These are phyloP conservation scores for Bromus sterilis DNA, from an alignment of 176 grass and related monocot genomes.

Conservation along the genomic window DNA sequence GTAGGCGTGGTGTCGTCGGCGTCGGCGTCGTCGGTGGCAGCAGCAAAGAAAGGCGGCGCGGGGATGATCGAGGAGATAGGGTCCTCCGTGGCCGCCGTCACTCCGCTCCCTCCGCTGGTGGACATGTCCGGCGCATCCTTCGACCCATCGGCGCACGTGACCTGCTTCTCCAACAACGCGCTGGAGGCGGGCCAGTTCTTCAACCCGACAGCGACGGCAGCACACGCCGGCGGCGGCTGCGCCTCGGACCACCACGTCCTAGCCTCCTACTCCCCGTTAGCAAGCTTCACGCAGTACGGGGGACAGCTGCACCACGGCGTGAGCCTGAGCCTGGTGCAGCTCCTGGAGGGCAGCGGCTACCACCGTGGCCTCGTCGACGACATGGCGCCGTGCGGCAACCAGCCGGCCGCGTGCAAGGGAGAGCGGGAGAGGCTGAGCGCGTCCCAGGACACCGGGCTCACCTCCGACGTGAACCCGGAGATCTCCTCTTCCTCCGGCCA, in stretches of 20 bases:
- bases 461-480: constrained; percentile 60
- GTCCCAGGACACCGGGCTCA: constrained; percentile 58
- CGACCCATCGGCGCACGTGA: constrained; percentile 51
- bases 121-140: constrained; percentile 30
- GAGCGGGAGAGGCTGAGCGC: constrained; percentile 30
- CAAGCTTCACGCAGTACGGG: constrained; percentile 15
- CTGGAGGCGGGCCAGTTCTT: constrained; percentile 47
- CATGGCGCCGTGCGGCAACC: background rate
- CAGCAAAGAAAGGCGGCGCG: background rate
- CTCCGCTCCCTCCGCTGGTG: constrained; percentile 35
- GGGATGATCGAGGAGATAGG: background rate
- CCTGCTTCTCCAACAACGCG: constrained; percentile 90
- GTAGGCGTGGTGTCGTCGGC: background rate
- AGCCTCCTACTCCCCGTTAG: background rate
- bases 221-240: background rate
- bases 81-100: background rate
- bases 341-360: constrained; percentile 36
- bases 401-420: background rate
- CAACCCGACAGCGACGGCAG: background rate
- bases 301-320: constrained; percentile 17
- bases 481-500: constrained; percentile 50
- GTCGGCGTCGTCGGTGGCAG: background rate
- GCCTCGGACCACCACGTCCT: background rate
- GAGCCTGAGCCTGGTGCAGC: constrained; percentile 44
- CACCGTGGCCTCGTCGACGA: background rate